phyloP scores from a whole-genome alignment of 2,329 filamentous ascomycete species.

The Biscogniauxia sp. region DNA sequence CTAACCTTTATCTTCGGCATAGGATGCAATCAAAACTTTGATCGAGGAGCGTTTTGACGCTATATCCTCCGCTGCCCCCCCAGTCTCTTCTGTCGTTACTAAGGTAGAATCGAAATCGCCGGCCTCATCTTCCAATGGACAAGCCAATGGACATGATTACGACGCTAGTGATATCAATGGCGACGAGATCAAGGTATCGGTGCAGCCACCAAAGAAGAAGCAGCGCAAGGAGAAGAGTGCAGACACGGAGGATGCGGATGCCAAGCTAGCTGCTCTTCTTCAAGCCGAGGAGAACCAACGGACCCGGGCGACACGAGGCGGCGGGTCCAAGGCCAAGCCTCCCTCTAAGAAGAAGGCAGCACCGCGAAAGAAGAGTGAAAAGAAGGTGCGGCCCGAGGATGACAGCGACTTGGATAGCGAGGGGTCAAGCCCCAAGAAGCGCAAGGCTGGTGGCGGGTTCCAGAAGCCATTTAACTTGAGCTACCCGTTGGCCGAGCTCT shows the following conservation, averaged over 20 bases:
- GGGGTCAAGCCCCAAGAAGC: conserved; percentile 59
- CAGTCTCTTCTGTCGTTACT: conserved; percentile 14
- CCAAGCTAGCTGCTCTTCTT: conserved; percentile 78
- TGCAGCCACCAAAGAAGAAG: conserved; percentile 59
- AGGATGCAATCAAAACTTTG: conserved; percentile 69
- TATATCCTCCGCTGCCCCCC: conserved; percentile 50
- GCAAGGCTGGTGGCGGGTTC: conserved; percentile 88
- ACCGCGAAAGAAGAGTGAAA: conserved; percentile 70
- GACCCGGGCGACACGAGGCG: conserved; percentile 74
- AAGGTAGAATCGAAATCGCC: conserved; percentile 21
- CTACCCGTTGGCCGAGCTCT: conserved; percentile 64
- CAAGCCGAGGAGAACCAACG: conserved; percentile 88
- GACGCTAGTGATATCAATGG: conserved; percentile 29
- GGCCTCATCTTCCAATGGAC: conserved; percentile 22
- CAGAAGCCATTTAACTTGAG: conserved; percentile 82
- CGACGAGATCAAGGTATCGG: conserved; percentile 48
- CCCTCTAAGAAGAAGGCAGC: conserved; percentile 61
- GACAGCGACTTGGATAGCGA: conserved; percentile 72
- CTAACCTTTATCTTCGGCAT: conserved; percentile 4
- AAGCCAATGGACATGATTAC: conserved; percentile 30
- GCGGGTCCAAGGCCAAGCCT: conserved; percentile 50
- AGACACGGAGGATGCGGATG: conserved; percentile 71
- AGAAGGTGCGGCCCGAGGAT: conserved; percentile 73
- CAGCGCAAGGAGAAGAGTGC: conserved; percentile 61
- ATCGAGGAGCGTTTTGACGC: conserved; percentile 75